Evolutionary conservation across 2,329 filamentous ascomycete genomes (phyloP).

Genomic region (Grosmannia serpens): DNA sequence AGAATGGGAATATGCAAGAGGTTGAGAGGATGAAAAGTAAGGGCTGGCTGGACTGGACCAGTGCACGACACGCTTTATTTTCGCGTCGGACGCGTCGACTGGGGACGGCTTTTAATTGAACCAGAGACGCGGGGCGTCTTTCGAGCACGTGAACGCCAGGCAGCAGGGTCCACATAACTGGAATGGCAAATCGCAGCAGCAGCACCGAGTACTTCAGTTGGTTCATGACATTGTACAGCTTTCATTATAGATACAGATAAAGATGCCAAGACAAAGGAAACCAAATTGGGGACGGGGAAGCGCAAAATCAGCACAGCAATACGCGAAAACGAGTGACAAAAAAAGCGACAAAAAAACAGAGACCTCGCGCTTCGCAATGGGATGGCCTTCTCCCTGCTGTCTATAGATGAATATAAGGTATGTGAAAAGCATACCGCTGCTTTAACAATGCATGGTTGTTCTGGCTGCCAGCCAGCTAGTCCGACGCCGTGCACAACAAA

Average conservation of each 20-base stretch:
- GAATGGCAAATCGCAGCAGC: neutral
- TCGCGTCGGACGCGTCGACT: constrained; percentile 13
- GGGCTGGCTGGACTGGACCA: neutral
- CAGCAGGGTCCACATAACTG: neutral
- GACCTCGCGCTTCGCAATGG: neutral
- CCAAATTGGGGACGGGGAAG: neutral
- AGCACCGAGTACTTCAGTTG: neutral
- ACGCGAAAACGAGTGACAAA: neutral
- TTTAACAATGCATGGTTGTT: neutral
- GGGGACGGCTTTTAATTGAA: constrained; percentile 11
- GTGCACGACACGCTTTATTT: constrained; percentile 10
- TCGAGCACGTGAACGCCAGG: constrained; percentile 4
- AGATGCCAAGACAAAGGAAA: neutral
- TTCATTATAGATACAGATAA: neutral
- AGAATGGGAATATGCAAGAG: neutral
- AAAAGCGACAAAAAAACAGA: constrained; percentile 1
- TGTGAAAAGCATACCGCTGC: neutral
- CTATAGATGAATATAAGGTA: neutral
- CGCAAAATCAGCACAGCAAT: neutral
- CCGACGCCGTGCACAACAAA: neutral
- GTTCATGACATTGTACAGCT: neutral
- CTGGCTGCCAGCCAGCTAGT: neutral
- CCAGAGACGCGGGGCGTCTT: constrained; percentile 9
- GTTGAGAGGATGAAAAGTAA: neutral
- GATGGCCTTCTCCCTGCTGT: neutral